Evolutionary conservation across 1,284 basidiomycete genomes (phyloP).

Genomic region (Pisolithus thermaeus): DNA sequence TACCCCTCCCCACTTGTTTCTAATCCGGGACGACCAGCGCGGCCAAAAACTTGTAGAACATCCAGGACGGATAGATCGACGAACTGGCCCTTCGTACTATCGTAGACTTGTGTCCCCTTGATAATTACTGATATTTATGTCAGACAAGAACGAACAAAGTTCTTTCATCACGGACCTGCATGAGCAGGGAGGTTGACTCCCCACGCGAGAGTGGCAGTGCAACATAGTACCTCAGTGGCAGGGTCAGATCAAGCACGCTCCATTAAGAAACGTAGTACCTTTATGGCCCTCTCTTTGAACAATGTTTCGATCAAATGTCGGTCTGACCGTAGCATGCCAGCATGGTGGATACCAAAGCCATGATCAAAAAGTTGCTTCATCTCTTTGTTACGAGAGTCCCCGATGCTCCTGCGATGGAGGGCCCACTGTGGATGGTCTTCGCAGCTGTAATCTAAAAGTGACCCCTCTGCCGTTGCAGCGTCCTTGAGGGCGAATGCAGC

Average conservation of each 20-base stretch:
- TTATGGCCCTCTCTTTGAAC: conserved; percentile 89
- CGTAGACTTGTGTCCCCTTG: conserved; percentile 97
- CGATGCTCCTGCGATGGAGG: conserved; percentile 76
- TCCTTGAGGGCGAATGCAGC: conserved; percentile 85
- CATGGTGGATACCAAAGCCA: conserved; percentile 98
- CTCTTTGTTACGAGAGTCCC: conserved; percentile 86
- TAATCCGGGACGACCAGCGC: conserved; percentile 94
- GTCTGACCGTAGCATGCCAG: conserved; percentile 95
- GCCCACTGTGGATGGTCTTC: conserved; percentile 72
- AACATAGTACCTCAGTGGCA: conserved; percentile 80
- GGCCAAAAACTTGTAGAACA: conserved; percentile 95
- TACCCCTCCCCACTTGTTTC: conserved; percentile 96
- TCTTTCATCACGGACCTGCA: conserved; percentile 56
- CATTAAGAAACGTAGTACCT: conserved; percentile 45
- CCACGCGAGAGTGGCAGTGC: conserved; percentile 98
- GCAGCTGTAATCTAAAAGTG: conserved; percentile 74
- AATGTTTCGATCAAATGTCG: conserved; percentile 94
- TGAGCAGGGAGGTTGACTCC: conserved; percentile 99
- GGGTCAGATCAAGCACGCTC: conserved; percentile 5
- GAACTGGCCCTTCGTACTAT: conserved; percentile 83
- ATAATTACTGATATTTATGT: conserved; percentile 67
- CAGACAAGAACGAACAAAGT: conserved; percentile 7
- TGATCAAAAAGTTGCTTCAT: conserved; percentile 92
- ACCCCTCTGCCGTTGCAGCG: conserved; percentile 70
- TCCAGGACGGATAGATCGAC: conserved; percentile 94